Percentiles rank a stretch among this genome's conserved stretches.
Evolutionary conservation across 192 early-diverging fungal genomes (phyloP).

Genomic region (Dissophora ornata): DNA sequence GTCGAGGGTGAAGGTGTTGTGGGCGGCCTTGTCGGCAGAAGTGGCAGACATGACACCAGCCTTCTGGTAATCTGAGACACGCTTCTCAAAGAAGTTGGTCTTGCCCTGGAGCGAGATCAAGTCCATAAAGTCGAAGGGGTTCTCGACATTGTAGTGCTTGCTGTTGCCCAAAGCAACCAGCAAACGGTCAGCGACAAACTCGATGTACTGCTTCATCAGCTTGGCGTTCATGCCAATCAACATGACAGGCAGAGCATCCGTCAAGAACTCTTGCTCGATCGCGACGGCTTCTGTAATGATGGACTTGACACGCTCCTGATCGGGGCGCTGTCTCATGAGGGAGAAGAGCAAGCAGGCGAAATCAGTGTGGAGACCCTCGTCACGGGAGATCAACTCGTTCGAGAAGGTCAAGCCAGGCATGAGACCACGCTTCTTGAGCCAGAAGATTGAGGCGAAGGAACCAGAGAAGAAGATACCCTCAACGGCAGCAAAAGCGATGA

Average conservation of each 20-base stretch:
- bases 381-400: constrained; percentile 97
- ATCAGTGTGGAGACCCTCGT: constrained; percentile 97
- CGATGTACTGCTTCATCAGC: constrained; percentile 97
- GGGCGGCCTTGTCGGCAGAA: constrained; percentile 64
- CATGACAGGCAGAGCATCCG: constrained; percentile 89
- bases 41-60: constrained; percentile 81
- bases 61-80: constrained; percentile 96
- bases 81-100: constrained; percentile 99
- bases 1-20: constrained; percentile 81
- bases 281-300: constrained; percentile 91
- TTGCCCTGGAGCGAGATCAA: constrained; percentile 98
- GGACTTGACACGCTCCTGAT: constrained; percentile 66
- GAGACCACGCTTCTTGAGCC: constrained; percentile 99
- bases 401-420: constrained; percentile 98
- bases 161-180: constrained; percentile 87
- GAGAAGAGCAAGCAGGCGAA: constrained; percentile 96
- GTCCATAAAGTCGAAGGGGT: constrained; percentile 99
- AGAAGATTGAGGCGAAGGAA: constrained; percentile 98
- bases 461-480: constrained; percentile 99
- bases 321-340: constrained; percentile 81
- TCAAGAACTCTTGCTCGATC: constrained; percentile 97
- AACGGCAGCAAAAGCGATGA: constrained; percentile 97
- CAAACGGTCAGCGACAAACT: constrained; percentile 97
- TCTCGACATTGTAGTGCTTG: constrained; percentile 87
- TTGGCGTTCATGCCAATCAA: constrained; percentile 97